Evolutionary conservation across 306 rosid species (phyloP), one percentile per base, ranked within the genome.

Genomic region (Ziziphus jujuba): DNA sequence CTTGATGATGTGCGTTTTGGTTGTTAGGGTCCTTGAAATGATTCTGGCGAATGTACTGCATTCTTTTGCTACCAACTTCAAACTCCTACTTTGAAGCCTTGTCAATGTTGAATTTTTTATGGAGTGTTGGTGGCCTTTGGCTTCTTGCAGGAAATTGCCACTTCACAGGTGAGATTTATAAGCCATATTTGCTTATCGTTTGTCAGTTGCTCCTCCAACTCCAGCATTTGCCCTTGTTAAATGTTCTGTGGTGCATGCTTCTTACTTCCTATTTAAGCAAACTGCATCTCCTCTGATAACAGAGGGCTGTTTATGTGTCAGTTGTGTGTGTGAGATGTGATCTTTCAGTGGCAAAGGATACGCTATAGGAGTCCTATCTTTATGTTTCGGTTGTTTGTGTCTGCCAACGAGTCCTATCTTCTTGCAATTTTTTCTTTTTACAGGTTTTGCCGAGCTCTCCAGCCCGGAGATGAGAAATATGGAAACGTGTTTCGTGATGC

Each of bases 51-150:
- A 78, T 66, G 68, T 80, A 84, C 87, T 65, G 74, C 86, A 36
- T 78, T 85, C 81, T 67, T 73, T 80, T 82, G 90, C 79, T 82
- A 72, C 81, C 82, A 56, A 63, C 53, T 76, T 82, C 70, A 72
- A 73, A 83, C 88, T 78, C 97, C 90, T 68, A 69, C 72, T 77
- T 65, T 75, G 85, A 80, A 83, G 90, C 86, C 79, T 75, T 86
- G 84, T 80, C 88, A 79, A 69, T 82, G 85, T 81, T 73, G 59
- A 78, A 76, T 63, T 75, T 77, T 80, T 66, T 52, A 69, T 80
- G 96, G 99, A 88, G 97, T 78, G 47, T 85, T 66, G 81, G 73
- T 84, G 92, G 89, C 85, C 75, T 40, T 85, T 77, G 89, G 87
- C 84, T 78, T 81, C 79, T 82, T 86, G 91, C 96, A n/a, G 95